These are phyloP conservation scores for Ascochyta viciae-villosae DNA, from an alignment of 2,329 filamentous ascomycete species.

Conservation along the genomic window DNA sequence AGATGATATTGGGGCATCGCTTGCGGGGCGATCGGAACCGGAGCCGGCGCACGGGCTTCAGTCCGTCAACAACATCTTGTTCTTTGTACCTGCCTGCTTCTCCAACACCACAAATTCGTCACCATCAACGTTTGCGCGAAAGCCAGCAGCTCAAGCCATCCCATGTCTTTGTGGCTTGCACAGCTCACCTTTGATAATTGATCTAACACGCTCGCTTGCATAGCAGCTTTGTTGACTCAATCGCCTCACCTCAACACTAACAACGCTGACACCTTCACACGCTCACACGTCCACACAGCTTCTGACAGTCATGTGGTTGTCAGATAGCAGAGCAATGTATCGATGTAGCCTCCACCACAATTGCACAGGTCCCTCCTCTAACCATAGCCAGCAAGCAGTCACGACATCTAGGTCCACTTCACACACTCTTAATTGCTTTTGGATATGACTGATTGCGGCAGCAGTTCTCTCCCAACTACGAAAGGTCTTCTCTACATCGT, in stretches of 20 bases:
- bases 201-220: not conserved
- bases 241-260: not conserved
- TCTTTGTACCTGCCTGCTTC: not conserved
- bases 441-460: not conserved
- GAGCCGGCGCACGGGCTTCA: conserved; percentile 1
- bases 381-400: not conserved
- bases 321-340: too few relatives aligned
- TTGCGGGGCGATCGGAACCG: conserved; percentile 11
- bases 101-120: not conserved
- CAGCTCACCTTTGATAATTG: not conserved
- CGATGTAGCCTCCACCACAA: not conserved
- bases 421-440: not conserved
- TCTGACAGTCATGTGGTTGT: not conserved
- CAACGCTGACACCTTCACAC: not conserved
- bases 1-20: conserved; percentile 2
- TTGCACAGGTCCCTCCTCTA: not conserved
- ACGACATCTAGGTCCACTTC: not conserved
- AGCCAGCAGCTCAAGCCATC: not conserved
- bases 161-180: not conserved
- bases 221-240: not conserved
- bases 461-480: not conserved
- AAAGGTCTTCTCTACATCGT: not conserved
- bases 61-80: not conserved
- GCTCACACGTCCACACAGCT: not conserved
- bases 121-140: not conserved